A percentile compares a stretch with the other conserved stretches of the same genome.
These are phyloP conservation scores for Bigelowiella natans DNA, from an alignment of 78 protist species.

Conservation along the genomic window DNA sequence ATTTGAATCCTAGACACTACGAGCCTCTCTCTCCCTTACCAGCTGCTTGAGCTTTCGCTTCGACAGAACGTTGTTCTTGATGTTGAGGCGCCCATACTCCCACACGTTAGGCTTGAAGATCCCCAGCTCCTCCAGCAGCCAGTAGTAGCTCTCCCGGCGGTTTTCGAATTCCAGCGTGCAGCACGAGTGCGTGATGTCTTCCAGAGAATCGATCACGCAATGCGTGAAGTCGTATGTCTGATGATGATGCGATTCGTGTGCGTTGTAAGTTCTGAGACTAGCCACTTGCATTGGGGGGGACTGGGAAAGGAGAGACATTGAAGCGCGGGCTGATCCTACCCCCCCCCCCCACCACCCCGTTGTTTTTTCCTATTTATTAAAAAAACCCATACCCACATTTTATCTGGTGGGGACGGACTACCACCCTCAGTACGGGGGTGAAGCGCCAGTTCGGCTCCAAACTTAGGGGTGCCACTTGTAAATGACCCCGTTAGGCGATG, in stretches of 20 bases:
- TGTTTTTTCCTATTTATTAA: no score
- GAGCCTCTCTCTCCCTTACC: constrained; percentile 39
- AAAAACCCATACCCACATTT: no score
- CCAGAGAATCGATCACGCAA: constrained; percentile 90
- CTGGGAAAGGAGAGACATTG: background rate
- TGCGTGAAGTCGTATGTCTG: constrained; percentile 97
- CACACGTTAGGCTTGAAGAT: constrained; percentile 87
- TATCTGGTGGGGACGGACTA: no score
- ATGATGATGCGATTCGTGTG: constrained; percentile 78
- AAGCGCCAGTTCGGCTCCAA: background rate
- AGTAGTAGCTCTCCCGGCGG: constrained; percentile 68
- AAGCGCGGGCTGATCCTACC: background rate
- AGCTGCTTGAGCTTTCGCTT: constrained; percentile 78
- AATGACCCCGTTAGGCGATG: background rate
- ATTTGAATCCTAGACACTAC: background rate
- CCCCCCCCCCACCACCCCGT: background rate
- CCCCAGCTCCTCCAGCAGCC: constrained; percentile 77
- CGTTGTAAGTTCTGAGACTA: no score
- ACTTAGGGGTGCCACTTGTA: background rate
- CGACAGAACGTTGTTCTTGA: constrained; percentile 76
- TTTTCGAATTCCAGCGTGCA: constrained; percentile 95
- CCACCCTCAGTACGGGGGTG: no score
- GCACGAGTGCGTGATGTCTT: constrained; percentile 93
- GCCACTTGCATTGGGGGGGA: no score
- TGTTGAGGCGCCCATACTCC: constrained; percentile 87